Percentiles rank a stretch among this genome's conserved stretches.
phyloP scores from a whole-genome alignment of 257 asterid species.

The Solanum neorickii region DNA sequence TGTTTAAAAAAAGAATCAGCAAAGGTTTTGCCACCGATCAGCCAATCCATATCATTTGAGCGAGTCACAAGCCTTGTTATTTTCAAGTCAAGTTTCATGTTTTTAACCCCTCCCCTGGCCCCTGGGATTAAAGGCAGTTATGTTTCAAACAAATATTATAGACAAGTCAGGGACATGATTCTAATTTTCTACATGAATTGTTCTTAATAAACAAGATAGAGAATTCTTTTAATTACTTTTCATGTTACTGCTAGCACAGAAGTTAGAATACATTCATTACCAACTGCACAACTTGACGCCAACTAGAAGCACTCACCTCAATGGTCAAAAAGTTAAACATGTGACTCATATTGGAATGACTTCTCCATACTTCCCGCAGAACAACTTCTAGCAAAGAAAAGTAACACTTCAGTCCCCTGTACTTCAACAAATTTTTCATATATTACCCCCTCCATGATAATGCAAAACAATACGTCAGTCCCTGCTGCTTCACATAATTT shows the following conservation, averaged over 20 bases:
- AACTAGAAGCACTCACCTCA: background rate
- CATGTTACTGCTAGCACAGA: background rate
- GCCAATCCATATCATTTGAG: background rate
- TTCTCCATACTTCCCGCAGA: background rate
- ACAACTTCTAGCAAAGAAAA: background rate
- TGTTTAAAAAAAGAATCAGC: background rate
- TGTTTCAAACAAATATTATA: background rate
- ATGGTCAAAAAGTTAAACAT: background rate
- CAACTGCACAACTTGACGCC: background rate
- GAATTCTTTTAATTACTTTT: background rate
- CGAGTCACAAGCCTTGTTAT: background rate
- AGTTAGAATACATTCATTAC: background rate
- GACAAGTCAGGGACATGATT: background rate
- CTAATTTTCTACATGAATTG: background rate
- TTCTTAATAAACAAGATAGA: background rate
- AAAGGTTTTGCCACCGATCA: background rate
- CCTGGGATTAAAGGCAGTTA: background rate
- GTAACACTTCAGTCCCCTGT: background rate
- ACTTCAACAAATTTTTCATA: background rate
- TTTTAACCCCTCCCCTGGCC: background rate
- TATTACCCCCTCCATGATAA: background rate
- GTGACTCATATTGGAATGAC: background rate
- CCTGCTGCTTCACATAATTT: background rate
- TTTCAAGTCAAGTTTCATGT: background rate
- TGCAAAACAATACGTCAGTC: background rate